A percentile compares a stretch with the other conserved stretches of the same genome.
These are phyloP conservation scores for Aspergillus thermomutatus DNA, from an alignment of 2,329 filamentous ascomycete genomes.

Conservation along the genomic window DNA sequence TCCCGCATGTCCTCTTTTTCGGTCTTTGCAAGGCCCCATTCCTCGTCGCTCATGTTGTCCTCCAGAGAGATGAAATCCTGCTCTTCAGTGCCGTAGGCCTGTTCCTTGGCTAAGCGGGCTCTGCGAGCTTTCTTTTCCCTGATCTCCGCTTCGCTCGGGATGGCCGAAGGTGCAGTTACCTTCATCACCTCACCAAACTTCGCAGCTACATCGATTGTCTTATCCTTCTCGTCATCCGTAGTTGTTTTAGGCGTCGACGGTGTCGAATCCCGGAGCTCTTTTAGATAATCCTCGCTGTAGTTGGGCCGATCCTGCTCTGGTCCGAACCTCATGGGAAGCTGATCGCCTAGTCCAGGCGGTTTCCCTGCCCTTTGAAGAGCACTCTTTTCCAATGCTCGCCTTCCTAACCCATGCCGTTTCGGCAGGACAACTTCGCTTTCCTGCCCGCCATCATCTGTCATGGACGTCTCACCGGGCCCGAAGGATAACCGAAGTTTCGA, in stretches of 20 bases:
- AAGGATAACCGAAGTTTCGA: conserved; percentile 75
- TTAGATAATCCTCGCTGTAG: conserved; percentile 83
- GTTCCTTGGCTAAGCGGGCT: conserved; percentile 71
- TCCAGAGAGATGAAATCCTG: conserved; percentile 49
- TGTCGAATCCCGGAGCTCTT: conserved; percentile 80
- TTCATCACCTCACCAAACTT: conserved; percentile 46
- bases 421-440: conserved; percentile 56
- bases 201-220: conserved; percentile 50
- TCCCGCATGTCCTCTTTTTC: conserved; percentile 64
- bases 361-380: conserved; percentile 56
- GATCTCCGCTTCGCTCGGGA: conserved; percentile 82
- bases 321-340: conserved; percentile 56
- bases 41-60: conserved; percentile 37
- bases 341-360: conserved; percentile 46
- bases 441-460: conserved; percentile 53
- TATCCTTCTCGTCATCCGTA: conserved; percentile 45
- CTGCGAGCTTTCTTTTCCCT: conserved; percentile 86
- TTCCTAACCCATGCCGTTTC: conserved; percentile 58
- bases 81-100: conserved; percentile 57
- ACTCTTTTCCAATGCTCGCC: conserved; percentile 65
- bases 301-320: conserved; percentile 68
- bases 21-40: conserved; percentile 45
- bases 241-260: conserved; percentile 69
- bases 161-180: conserved; percentile 42
- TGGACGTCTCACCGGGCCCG: conserved; percentile 57